These are phyloP conservation scores for Castanea crenata DNA, from an alignment of 306 rosid species.

Conservation along the genomic window DNA sequence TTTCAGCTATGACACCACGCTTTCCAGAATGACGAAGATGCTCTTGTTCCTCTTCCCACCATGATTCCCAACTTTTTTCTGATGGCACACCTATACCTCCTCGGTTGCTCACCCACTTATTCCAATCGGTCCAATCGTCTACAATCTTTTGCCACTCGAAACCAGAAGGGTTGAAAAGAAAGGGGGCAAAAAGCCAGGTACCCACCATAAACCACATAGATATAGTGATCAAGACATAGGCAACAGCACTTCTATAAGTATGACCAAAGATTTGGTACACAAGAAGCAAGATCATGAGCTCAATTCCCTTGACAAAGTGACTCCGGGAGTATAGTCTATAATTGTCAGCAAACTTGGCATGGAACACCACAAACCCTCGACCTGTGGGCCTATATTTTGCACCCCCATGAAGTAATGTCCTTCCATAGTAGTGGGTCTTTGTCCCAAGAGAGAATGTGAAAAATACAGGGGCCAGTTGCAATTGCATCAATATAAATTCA, in stretches of 20 bases:
- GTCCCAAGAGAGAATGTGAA: slow-evolving; percentile 97
- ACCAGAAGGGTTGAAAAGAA: slow-evolving; percentile 96
- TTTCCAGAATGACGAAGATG: slow-evolving; percentile 87
- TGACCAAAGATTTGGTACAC: slow-evolving; percentile 89
- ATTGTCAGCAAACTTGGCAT: slow-evolving; percentile 98
- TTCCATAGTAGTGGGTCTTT: slow-evolving; percentile 93
- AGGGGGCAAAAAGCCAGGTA: slow-evolving; percentile 99
- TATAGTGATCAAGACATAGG: slow-evolving; percentile 79
- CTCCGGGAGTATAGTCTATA: slow-evolving; percentile 96
- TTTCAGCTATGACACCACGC: slow-evolving; percentile 79
- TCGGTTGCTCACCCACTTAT: slow-evolving; percentile 90
- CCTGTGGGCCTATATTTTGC: slow-evolving; percentile 96
- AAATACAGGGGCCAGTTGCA: slow-evolving; percentile 95
- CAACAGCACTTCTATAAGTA: slow-evolving; percentile 71
- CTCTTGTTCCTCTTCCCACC: slow-evolving; percentile 99
- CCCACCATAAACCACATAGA: slow-evolving; percentile 99
- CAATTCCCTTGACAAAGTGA: slow-evolving; percentile 97
- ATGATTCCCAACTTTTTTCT: slow-evolving; percentile 98
- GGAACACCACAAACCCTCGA: slow-evolving; percentile 97
- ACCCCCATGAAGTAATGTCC: slow-evolving; percentile 97
- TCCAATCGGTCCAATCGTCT: slow-evolving; percentile 99
- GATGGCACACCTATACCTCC: slow-evolving; percentile 95
- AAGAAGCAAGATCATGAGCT: slow-evolving; percentile 79
- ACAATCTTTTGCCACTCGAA: slow-evolving; percentile 99
- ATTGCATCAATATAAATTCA: slow-evolving; percentile 89